Evolutionary conservation across 768 basidiomycete genomes (phyloP).

Genomic region (Dictyophora rubrovolvata): DNA sequence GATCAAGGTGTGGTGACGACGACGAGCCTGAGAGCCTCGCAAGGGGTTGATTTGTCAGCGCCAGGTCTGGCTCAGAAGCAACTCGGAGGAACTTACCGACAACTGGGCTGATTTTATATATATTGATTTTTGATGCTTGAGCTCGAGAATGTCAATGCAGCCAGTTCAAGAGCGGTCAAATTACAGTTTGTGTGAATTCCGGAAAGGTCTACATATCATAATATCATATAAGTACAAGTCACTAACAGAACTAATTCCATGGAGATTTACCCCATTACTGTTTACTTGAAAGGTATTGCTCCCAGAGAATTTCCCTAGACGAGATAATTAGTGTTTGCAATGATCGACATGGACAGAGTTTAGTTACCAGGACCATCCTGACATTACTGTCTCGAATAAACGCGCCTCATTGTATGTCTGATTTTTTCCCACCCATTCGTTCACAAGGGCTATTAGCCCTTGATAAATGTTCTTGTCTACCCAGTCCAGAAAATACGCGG

Average conservation of each 20-base stretch:
- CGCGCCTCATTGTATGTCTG: background rate
- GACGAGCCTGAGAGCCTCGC: background rate
- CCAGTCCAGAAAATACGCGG: constrained; percentile 70
- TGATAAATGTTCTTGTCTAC: constrained; percentile 13
- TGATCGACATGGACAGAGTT: too few relatives aligned
- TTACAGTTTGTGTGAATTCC: too few relatives aligned
- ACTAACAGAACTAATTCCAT: too few relatives aligned
- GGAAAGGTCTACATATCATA: too few relatives aligned
- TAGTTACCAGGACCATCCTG: constrained; percentile 6
- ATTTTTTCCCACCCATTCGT: constrained; percentile 6
- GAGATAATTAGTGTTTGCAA: background rate
- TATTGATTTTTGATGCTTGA: too few relatives aligned
- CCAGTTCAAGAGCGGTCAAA: too few relatives aligned
- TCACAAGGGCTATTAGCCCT: background rate
- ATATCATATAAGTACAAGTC: too few relatives aligned
- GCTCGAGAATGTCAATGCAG: too few relatives aligned
- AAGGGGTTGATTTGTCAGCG: background rate
- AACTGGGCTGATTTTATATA: too few relatives aligned
- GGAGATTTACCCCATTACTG: background rate
- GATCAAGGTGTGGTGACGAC: background rate
- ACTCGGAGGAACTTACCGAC: too few relatives aligned
- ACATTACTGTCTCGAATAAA: background rate
- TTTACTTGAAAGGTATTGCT: background rate
- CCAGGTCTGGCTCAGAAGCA: background rate
- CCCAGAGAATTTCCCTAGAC: constrained; percentile 1